phyloP scores from a whole-genome alignment of 202 grass and related monocot genomes.

The Musa balbisiana region DNA sequence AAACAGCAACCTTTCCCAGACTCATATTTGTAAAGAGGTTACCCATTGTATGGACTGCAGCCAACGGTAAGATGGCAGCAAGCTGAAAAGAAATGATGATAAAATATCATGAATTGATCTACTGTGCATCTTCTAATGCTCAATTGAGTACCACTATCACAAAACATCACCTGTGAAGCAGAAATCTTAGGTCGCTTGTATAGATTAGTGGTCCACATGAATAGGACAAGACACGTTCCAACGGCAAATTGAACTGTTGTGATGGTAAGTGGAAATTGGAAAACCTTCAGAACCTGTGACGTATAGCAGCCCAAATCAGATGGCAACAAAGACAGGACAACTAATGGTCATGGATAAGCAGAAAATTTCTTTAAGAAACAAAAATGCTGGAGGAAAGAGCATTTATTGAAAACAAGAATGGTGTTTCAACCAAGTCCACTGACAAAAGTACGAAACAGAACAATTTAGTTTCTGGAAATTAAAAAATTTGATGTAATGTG shows the following conservation, averaged over 20 bases:
- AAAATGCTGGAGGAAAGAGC: background rate
- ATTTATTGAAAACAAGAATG: background rate
- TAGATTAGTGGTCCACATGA: constrained; percentile 73
- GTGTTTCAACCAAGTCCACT: too few relatives aligned
- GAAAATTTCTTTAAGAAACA: background rate
- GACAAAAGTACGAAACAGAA: too few relatives aligned
- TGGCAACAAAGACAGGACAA: background rate
- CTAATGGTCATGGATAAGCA: background rate
- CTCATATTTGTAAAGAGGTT: constrained; percentile 99
- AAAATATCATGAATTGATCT: background rate
- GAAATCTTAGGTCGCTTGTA: constrained; percentile 86
- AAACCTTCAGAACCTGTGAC: constrained; percentile 79
- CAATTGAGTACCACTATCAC: constrained; percentile 7
- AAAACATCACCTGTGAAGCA: constrained; percentile 60
- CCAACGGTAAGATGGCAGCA: constrained; percentile 69
- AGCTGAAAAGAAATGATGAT: constrained; percentile 42
- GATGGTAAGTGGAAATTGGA: constrained; percentile 72
- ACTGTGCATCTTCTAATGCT: constrained; percentile 1
- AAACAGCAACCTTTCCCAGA: constrained; percentile 83
- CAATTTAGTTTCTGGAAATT: too few relatives aligned
- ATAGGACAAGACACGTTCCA: constrained; percentile 45
- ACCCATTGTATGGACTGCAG: constrained; percentile 85
- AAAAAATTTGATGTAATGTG: too few relatives aligned
- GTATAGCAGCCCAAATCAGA: background rate
- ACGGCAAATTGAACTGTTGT: constrained; percentile 82